phyloP scores from a whole-genome alignment of 495 filamentous ascomycete species.

The Clavariopsis aquatica region DNA sequence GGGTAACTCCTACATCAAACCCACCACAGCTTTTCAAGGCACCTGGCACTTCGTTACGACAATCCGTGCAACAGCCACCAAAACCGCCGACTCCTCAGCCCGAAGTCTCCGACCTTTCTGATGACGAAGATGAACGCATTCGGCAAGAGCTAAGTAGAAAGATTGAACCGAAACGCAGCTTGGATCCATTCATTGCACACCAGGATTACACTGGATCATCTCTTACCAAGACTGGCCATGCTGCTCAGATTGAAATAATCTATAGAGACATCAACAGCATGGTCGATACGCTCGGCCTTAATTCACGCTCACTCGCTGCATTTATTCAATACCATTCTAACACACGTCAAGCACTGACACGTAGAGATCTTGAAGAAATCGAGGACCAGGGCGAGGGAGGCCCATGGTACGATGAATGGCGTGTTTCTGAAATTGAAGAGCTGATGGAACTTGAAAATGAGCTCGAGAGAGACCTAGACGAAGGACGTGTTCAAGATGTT shows the following conservation, averaged over 20 bases:
- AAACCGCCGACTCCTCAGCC: slow-evolving; percentile 44
- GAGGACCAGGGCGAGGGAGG: slow-evolving; percentile 50
- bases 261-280: slow-evolving; percentile 95
- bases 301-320: slow-evolving; percentile 70
- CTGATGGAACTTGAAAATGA: slow-evolving; percentile 59
- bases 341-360: slow-evolving; percentile 52
- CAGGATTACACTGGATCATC: slow-evolving; percentile 66
- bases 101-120: slow-evolving; percentile 49
- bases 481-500: slow-evolving; percentile 64
- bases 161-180: slow-evolving; percentile 53
- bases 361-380: slow-evolving; percentile 59
- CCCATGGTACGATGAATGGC: slow-evolving; percentile 62
- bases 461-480: slow-evolving; percentile 62
- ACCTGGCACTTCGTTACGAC: slow-evolving; percentile 23
- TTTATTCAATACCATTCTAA: slow-evolving; percentile 68
- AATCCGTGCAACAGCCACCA: slow-evolving; percentile 40
- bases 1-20: slow-evolving; percentile 50
- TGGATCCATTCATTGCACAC: slow-evolving; percentile 66
- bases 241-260: slow-evolving; percentile 78
- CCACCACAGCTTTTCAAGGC: slow-evolving; percentile 8
- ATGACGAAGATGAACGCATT: slow-evolving; percentile 65
- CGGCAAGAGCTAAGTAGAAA: slow-evolving; percentile 58
- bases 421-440: slow-evolving; percentile 67
- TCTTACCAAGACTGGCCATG: slow-evolving; percentile 61
- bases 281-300: slow-evolving; percentile 89